Percentiles rank a stretch among this genome's conserved stretches.
These are phyloP conservation scores for Chimonanthus salicifolius DNA, from an alignment of 164 flowering plant species.

Conservation along the genomic window DNA sequence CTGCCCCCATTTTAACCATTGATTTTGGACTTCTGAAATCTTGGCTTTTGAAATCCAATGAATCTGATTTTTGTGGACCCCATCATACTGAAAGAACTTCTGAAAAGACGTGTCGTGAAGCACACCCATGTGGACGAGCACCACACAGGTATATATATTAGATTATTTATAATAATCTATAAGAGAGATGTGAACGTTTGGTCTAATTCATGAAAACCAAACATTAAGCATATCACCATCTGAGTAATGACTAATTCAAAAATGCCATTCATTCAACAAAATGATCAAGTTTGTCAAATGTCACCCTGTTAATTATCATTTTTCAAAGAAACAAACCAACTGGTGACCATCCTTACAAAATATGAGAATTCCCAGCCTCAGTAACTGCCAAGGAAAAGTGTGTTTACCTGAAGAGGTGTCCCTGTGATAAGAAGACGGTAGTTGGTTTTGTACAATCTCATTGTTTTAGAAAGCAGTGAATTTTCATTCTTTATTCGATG, in stretches of 20 bases:
- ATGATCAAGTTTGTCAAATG: not conserved
- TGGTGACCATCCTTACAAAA: not conserved
- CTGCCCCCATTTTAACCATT: too few relatives aligned
- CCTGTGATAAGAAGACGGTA: conserved; percentile 96
- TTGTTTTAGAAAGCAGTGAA: conserved; percentile 96
- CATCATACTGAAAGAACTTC: too few relatives aligned
- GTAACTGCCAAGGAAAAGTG: not conserved
- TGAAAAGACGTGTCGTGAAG: too few relatives aligned
- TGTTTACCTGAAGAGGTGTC: conserved; percentile 92
- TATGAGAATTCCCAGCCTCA: not conserved
- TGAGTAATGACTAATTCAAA: not conserved
- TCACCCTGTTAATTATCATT: not conserved
- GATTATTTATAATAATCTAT: too few relatives aligned
- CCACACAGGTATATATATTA: too few relatives aligned
- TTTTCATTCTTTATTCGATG: conserved; percentile 99
- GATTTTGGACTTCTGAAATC: too few relatives aligned
- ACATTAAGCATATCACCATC: too few relatives aligned
- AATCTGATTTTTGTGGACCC: too few relatives aligned
- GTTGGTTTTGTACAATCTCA: conserved; percentile 88
- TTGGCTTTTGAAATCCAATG: too few relatives aligned
- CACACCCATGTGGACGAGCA: too few relatives aligned
- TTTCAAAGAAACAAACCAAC: not conserved
- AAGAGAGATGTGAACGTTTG: too few relatives aligned
- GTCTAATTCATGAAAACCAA: too few relatives aligned
- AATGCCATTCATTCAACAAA: not conserved